Percentiles rank a stretch among this genome's conserved stretches.
Evolutionary conservation across 75 land plant species (phyloP).

Genomic region (Pinus tabuliformis): DNA sequence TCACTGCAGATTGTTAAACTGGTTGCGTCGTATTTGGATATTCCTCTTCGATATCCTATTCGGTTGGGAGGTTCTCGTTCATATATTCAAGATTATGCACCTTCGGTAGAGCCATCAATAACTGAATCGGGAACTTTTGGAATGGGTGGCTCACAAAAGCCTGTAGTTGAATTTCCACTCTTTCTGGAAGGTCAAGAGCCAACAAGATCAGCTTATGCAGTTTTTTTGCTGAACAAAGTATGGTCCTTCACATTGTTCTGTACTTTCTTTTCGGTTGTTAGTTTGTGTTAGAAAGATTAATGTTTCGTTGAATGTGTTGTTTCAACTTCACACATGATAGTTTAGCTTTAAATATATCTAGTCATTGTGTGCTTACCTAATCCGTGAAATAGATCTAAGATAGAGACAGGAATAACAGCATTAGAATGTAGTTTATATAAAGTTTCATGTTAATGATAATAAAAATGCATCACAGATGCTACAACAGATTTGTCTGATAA

Average conservation of each 20-base stretch:
- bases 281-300: no score
- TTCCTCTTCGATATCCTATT: conserved; percentile 87
- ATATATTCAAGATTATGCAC: conserved; percentile 78
- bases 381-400: no score
- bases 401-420: no score
- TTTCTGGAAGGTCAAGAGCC: conserved; percentile 92
- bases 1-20: conserved; percentile 60
- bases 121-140: conserved; percentile 29
- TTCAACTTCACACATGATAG: no score
- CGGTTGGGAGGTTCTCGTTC: conserved; percentile 87
- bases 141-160: conserved; percentile 12
- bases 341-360: no score
- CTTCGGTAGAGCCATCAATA: conserved; percentile 57
- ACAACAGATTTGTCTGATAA: no score
- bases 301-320: no score
- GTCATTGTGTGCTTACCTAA: no score
- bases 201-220: conserved; percentile 96
- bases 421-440: no score
- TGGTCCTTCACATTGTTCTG: neutral
- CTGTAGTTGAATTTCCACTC: conserved; percentile 78
- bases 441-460: no score
- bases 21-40: conserved; percentile 73
- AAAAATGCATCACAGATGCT: no score
- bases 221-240: conserved; percentile 96
- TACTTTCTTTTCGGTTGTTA: no score